phyloP scores from a whole-genome alignment of 345 rosid species.

The Eucalyptus regnans region DNA sequence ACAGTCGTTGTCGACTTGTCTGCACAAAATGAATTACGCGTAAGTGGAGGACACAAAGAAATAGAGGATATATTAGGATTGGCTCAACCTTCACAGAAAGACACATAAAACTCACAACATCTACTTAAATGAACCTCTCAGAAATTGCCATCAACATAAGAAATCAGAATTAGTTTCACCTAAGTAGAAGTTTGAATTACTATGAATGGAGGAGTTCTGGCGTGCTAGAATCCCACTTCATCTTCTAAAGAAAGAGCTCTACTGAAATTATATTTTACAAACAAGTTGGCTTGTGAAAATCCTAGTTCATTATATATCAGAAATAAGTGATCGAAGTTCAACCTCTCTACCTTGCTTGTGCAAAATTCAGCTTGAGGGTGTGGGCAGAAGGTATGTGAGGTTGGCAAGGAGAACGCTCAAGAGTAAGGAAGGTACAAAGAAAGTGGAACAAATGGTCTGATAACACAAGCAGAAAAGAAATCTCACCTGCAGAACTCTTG shows the following conservation, averaged over 20 bases:
- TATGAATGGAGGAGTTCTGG: neutral
- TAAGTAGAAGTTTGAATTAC: neutral
- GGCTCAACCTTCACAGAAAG: neutral
- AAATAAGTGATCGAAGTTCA: neutral
- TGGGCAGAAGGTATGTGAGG: neutral
- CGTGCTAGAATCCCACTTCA: neutral
- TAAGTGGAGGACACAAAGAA: neutral
- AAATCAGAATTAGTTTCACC: neutral
- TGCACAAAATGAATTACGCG: slow-evolving; percentile 8
- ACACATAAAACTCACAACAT: neutral
- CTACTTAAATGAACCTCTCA: neutral
- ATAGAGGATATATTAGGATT: neutral
- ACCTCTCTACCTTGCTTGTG: neutral
- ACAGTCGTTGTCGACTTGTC: slow-evolving; percentile 94
- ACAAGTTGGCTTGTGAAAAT: neutral
- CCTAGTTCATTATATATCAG: neutral
- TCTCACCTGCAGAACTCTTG: slow-evolving; percentile 85
- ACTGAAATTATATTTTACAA: neutral
- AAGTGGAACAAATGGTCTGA: neutral
- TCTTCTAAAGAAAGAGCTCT: neutral
- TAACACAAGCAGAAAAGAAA: neutral
- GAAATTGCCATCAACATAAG: neutral
- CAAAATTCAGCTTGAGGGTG: neutral
- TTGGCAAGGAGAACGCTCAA: neutral
- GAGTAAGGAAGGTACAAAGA: neutral